Percentiles rank a stretch among this genome's conserved stretches.
These are phyloP conservation scores for Collybia nuda DNA, from an alignment of 768 basidiomycete species.

Conservation along the genomic window DNA sequence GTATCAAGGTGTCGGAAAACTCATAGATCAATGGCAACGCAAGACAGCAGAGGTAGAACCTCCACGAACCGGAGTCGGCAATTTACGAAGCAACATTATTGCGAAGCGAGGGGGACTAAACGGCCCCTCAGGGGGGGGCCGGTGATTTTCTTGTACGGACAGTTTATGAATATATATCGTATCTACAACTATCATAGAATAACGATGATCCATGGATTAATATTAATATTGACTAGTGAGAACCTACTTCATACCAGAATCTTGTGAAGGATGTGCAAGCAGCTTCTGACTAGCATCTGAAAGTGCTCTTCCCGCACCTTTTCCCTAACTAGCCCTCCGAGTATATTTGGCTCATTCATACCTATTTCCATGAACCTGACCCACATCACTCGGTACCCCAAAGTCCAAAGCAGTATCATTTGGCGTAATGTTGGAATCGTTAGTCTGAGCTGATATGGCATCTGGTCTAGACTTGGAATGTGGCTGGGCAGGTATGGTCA, in stretches of 20 bases:
- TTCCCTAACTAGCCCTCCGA: constrained; percentile 55
- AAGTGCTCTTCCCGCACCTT: constrained; percentile 47
- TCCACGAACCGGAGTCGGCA: constrained; percentile 24
- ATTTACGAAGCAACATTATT: constrained; percentile 34
- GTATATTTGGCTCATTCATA: constrained; percentile 33
- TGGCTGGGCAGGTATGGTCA: constrained; percentile 29
- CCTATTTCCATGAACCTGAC: constrained; percentile 39
- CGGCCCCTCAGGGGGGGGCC: constrained; percentile 10
- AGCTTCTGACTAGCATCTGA: constrained; percentile 19
- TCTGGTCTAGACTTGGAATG: constrained; percentile 58
- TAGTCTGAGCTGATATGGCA: constrained; percentile 62
- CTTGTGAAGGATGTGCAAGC: constrained; percentile 11
- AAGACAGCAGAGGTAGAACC: constrained; percentile 64
- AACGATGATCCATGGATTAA: constrained; percentile 2
- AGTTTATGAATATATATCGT: constrained; percentile 8
- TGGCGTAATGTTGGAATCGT: constrained; percentile 61
- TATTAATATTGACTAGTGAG: constrained; percentile 6
- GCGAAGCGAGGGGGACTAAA: constrained; percentile 37
- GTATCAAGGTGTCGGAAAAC: constrained; percentile 79
- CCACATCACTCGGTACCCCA: constrained; percentile 49
- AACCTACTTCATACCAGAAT: constrained; percentile 23
- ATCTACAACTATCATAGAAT: constrained; percentile 1
- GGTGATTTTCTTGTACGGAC: constrained; percentile 1
- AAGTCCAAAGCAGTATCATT: constrained; percentile 59
- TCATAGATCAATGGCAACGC: constrained; percentile 88